phyloP scores from a whole-genome alignment of 1,284 basidiomycete genomes.

The Boletus mariae region DNA sequence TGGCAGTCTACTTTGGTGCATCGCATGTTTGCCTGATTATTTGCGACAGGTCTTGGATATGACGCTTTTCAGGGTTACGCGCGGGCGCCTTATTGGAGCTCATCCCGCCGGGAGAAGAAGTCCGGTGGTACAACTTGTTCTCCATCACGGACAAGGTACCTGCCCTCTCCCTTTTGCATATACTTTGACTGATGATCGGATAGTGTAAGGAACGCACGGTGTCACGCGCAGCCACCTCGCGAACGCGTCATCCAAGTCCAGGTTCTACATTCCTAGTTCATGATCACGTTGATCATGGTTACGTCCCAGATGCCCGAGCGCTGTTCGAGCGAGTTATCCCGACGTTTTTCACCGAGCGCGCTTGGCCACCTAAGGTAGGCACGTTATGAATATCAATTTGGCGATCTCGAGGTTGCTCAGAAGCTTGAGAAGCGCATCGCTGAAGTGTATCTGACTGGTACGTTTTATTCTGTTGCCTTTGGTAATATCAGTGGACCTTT shows the following conservation, averaged over 20 bases:
- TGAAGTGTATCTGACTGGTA: constrained; percentile 84
- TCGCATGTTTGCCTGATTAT: not conserved
- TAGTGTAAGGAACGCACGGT: no score
- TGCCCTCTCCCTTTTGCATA: no score
- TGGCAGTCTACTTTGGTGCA: constrained; percentile 78
- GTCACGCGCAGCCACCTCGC: no score
- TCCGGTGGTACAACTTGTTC: no score
- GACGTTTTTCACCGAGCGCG: constrained; percentile 76
- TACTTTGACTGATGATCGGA: no score
- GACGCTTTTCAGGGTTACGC: constrained; percentile 82
- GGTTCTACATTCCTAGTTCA: not conserved
- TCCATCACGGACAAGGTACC: no score
- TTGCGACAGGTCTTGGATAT: constrained; percentile 55
- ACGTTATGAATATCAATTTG: constrained; percentile 92
- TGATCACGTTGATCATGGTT: constrained; percentile 1
- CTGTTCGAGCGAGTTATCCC: constrained; percentile 88
- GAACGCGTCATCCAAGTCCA: no score
- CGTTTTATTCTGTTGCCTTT: constrained; percentile 11
- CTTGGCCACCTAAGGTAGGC: constrained; percentile 86
- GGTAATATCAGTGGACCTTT: not conserved
- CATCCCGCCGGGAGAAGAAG: no score
- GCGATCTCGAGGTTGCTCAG: constrained; percentile 84
- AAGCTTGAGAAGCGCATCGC: constrained; percentile 87
- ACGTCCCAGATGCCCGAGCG: constrained; percentile 80
- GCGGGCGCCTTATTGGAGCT: constrained; percentile 52